Percentiles rank a stretch among this genome's conserved stretches.
phyloP scores from a whole-genome alignment of 306 rosid genomes.

The Inga leiocalycina region DNA sequence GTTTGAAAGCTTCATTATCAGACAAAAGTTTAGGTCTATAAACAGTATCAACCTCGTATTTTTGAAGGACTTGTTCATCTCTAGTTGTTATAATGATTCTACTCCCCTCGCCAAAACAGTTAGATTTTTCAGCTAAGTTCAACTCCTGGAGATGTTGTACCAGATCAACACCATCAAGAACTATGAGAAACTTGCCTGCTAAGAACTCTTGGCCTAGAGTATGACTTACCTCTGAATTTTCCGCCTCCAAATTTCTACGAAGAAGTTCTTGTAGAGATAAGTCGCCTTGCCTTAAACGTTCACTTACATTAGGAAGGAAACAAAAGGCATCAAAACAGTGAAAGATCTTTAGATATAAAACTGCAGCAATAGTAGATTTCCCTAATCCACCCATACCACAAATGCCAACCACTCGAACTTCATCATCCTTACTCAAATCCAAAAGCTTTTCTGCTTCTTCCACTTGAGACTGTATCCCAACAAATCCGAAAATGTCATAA shows the following conservation, averaged over 20 bases:
- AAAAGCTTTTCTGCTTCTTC: neutral
- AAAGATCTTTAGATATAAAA: neutral
- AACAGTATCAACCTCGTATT: neutral
- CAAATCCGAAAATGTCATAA: neutral
- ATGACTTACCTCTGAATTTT: neutral
- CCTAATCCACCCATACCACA: neutral
- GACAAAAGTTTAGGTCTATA: neutral
- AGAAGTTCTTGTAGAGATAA: neutral
- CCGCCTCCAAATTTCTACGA: neutral
- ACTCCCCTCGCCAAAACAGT: neutral
- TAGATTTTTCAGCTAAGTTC: neutral
- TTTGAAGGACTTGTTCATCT: neutral
- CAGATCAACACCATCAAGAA: neutral
- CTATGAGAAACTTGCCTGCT: neutral
- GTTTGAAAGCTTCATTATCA: neutral
- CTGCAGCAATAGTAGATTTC: neutral
- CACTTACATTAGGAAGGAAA: neutral
- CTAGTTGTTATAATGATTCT: neutral
- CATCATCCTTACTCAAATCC: neutral
- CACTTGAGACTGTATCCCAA: neutral
- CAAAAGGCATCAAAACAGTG: neutral
- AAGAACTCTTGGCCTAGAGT: neutral
- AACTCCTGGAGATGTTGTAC: neutral
- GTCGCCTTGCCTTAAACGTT: neutral
- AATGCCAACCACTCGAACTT: neutral